A percentile compares a stretch with the other conserved stretches of the same genome.
Conservation (phyloP, 2,329 filamentous ascomycete genomes). For the Cladobotryum protrusum region DNA sequence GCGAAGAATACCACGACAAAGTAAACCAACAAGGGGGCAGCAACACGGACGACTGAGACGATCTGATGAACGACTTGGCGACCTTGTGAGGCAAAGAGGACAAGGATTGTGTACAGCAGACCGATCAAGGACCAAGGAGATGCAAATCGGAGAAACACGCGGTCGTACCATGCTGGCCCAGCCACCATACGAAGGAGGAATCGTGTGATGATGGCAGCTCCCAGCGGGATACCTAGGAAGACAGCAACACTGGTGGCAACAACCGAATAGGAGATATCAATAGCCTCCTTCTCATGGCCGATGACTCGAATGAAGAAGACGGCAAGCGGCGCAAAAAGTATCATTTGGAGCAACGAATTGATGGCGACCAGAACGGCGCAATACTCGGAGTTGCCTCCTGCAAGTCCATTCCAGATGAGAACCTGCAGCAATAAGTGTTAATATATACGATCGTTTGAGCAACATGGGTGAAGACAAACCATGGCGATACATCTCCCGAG, state of each 20-base stretch:
- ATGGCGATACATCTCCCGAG: conserved; percentile 84
- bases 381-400: conserved; percentile 73
- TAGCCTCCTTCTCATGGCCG: conserved; percentile 35
- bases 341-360: conserved; percentile 69
- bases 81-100: conserved; percentile 80
- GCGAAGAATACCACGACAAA: conserved; percentile 68
- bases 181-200: conserved; percentile 50
- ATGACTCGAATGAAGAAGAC: conserved; percentile 67
- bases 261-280: conserved; percentile 50
- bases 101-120: conserved; percentile 78
- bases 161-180: conserved; percentile 57
- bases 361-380: conserved; percentile 74
- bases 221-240: conserved; percentile 80
- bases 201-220: conserved; percentile 70
- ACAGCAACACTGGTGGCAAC: conserved; percentile 77
- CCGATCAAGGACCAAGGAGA: conserved; percentile 75
- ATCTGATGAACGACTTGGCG: conserved; percentile 73
- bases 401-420: conserved; percentile 63
- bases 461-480: conserved; percentile 39
- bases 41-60: conserved; percentile 73
- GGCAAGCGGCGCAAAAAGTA: conserved; percentile 64
- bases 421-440: conserved; percentile 26
- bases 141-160: conserved; percentile 61
- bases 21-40: conserved; percentile 75
- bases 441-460: neutral